A percentile compares a stretch with the other conserved stretches of the same genome.
These are phyloP conservation scores for Arabis hirsuta DNA, from an alignment of 345 rosid species.

Conservation along the genomic window DNA sequence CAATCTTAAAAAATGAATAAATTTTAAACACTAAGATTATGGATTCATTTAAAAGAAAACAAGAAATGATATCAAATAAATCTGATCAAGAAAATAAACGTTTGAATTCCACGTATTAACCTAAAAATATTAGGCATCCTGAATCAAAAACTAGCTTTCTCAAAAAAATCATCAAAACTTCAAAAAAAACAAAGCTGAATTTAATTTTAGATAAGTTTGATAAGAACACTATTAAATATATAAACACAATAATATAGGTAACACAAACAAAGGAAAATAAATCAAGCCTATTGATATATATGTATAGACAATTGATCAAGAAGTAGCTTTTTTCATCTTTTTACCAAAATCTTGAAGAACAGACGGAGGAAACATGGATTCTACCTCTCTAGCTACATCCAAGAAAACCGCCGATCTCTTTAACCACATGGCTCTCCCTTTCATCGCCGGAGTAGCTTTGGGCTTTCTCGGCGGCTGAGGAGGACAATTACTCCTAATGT, in stretches of 20 bases:
- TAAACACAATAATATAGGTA: slow-evolving; percentile 4
- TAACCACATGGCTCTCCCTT: slow-evolving; percentile 46
- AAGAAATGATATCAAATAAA: background rate
- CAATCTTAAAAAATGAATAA: background rate
- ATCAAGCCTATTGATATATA: slow-evolving; percentile 10
- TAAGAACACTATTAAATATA: background rate
- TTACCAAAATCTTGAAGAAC: slow-evolving; percentile 58
- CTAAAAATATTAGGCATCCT: background rate
- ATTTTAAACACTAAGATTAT: background rate
- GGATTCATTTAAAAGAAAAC: background rate
- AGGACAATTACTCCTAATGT: slow-evolving; percentile 42
- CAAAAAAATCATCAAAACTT: background rate
- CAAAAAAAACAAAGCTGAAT: slow-evolving; percentile 5
- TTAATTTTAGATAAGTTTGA: slow-evolving; percentile 3
- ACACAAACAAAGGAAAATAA: background rate
- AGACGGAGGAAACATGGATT: slow-evolving; percentile 61
- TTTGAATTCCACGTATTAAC: background rate
- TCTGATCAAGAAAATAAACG: background rate
- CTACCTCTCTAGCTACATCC: slow-evolving; percentile 73
- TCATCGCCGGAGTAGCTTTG: slow-evolving; percentile 50
- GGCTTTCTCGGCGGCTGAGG: slow-evolving; percentile 83
- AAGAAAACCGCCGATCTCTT: slow-evolving; percentile 46
- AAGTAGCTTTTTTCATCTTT: slow-evolving; percentile 64
- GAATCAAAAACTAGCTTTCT: slow-evolving; percentile 3
- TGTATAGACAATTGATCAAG: slow-evolving; percentile 17